Evolutionary conservation across 306 rosid species (phyloP).

Genomic region (Geum urbanum): DNA sequence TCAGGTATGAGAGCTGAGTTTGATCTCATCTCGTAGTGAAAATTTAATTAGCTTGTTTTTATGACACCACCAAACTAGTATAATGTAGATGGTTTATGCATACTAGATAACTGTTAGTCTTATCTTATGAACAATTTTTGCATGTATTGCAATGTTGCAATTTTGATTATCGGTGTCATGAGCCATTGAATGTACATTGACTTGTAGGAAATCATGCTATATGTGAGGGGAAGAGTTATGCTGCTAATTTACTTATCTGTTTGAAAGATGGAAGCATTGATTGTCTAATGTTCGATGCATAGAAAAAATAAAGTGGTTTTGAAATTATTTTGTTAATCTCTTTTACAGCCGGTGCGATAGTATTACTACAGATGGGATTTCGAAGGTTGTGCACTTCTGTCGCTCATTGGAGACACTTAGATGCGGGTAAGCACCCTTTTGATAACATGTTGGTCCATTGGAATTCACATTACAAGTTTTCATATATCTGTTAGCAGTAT

Average conservation of each 20-base stretch:
- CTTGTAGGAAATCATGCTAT: not conserved
- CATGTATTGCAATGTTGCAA: no score
- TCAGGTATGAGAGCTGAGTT: slow-evolving; percentile 47
- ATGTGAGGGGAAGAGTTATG: not conserved
- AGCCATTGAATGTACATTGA: not conserved
- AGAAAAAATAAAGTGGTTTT: slow-evolving; percentile 32
- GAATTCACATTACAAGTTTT: not conserved
- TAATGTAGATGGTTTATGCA: not conserved
- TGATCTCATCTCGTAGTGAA: not conserved
- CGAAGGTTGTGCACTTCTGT: slow-evolving; percentile 70
- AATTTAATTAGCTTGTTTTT: not conserved
- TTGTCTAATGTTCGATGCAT: slow-evolving; percentile 6
- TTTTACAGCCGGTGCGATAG: slow-evolving; percentile 68
- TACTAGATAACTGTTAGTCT: no score
- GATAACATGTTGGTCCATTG: not conserved
- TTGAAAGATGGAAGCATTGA: not conserved
- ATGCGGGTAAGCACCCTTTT: slow-evolving; percentile 65
- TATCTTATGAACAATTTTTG: no score
- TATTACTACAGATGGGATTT: slow-evolving; percentile 61
- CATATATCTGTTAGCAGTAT: not conserved
- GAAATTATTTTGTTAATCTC: slow-evolving; percentile 30
- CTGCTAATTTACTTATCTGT: no score
- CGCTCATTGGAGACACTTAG: slow-evolving; percentile 67
- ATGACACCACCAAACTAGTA: not conserved
- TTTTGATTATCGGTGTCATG: not conserved